phyloP scores from a whole-genome alignment of 2,329 filamentous ascomycete species.

The Trichoderma harzianum region DNA sequence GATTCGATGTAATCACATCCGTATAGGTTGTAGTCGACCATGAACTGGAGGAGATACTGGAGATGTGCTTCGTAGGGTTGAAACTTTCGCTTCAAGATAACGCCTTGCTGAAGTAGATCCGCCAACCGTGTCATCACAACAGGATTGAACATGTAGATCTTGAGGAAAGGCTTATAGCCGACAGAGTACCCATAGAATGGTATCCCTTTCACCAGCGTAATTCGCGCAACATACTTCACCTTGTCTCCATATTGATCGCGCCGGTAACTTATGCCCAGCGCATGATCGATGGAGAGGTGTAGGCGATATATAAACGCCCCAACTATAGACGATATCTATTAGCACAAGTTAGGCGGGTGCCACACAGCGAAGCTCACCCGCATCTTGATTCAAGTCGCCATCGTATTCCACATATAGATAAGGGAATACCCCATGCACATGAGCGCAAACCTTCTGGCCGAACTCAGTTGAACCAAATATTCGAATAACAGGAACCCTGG shows the following conservation, averaged over 20 bases:
- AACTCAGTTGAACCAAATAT: conserved; percentile 92
- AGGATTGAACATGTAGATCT: conserved; percentile 92
- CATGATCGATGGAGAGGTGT: conserved; percentile 86
- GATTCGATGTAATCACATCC: conserved; percentile 85
- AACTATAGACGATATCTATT: conserved; percentile 46
- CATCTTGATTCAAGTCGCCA: conserved; percentile 62
- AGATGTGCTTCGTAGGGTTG: conserved; percentile 94
- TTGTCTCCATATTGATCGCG: conserved; percentile 67
- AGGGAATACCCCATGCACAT: conserved; percentile 92
- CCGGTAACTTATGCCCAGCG: conserved; percentile 79
- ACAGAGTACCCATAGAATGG: conserved; percentile 97
- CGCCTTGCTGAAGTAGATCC: conserved; percentile 83
- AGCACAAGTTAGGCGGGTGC: conserved; percentile 3
- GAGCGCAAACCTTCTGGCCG: conserved; percentile 92
- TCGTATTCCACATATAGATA: conserved; percentile 91
- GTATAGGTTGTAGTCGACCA: conserved; percentile 97
- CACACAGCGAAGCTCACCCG: conserved; percentile 52
- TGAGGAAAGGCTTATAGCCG: conserved; percentile 85
- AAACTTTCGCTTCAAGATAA: conserved; percentile 76
- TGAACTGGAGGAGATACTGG: conserved; percentile 91
- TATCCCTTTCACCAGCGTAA: conserved; percentile 86
- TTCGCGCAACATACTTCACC: conserved; percentile 76
- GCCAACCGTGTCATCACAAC: conserved; percentile 80
- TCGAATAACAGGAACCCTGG: conserved; percentile 80
- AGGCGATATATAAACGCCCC: conserved; percentile 72